A percentile compares a stretch with the other conserved stretches of the same genome.
Evolutionary conservation across 2,329 filamentous ascomycete genomes (phyloP).

Genomic region (Proliferodiscus dingleyae): DNA sequence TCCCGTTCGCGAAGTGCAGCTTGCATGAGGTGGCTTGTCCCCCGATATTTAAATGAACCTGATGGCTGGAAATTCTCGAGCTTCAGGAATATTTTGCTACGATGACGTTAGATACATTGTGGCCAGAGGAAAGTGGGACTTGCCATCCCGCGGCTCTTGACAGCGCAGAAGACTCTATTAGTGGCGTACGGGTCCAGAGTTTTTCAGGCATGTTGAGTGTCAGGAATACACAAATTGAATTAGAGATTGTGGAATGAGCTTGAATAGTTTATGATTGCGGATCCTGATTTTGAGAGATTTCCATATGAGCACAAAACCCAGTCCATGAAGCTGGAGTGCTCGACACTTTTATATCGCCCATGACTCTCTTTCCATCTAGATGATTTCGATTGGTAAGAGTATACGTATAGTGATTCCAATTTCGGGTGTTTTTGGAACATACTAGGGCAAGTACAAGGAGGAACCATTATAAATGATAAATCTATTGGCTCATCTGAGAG

Average conservation of each 20-base stretch:
- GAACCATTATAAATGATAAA: too few species aligned
- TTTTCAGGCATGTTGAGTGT: conserved; percentile 7
- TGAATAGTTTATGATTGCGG: too few species aligned
- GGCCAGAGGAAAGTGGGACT: conserved; percentile 2
- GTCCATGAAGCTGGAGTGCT: too few species aligned
- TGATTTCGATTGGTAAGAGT: not conserved
- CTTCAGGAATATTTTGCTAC: conserved; percentile 67
- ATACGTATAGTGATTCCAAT: not conserved
- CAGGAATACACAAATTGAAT: too few species aligned
- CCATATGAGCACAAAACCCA: too few species aligned
- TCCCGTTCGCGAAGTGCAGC: conserved; percentile 32
- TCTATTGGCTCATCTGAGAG: not conserved
- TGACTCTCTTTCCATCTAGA: not conserved
- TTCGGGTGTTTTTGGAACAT: not conserved
- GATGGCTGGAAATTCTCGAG: conserved; percentile 79
- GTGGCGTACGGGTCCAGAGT: conserved; percentile 25
- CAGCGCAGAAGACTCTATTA: conserved; percentile 21
- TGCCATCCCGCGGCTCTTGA: conserved; percentile 27
- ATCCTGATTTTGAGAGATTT: too few species aligned
- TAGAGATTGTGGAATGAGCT: too few species aligned
- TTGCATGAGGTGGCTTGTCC: conserved; percentile 67
- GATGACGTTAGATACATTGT: conserved; percentile 1
- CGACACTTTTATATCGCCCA: not conserved
- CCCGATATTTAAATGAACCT: conserved; percentile 79
- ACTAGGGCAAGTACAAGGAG: too few species aligned